Evolutionary conservation across 2,329 filamentous ascomycete genomes (phyloP).

Genomic region (Botrytis galanthina): DNA sequence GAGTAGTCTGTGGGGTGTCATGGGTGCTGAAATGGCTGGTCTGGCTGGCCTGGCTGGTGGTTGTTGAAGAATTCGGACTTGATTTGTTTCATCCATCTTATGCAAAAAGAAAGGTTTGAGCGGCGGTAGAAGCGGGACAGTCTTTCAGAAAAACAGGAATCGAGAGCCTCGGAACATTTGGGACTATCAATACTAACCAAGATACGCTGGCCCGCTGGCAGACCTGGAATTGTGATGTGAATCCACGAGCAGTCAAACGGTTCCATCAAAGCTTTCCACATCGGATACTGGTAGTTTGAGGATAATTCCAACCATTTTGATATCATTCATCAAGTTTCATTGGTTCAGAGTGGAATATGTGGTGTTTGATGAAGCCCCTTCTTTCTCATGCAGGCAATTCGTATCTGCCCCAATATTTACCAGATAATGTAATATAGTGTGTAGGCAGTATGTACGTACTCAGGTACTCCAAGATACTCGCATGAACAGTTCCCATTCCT

Average conservation of each 20-base stretch:
- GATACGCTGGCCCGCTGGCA: not conserved
- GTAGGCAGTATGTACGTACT: not conserved
- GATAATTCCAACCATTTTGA: not conserved
- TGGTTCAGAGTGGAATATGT: not conserved
- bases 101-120: conserved; percentile 3
- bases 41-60: not conserved
- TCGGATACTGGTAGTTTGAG: not conserved
- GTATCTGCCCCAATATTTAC: not conserved
- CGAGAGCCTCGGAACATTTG: not conserved
- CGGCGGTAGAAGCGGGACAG: not conserved
- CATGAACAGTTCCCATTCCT: conserved; percentile 6
- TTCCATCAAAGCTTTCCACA: not conserved
- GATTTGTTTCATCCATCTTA: conserved; percentile 7
- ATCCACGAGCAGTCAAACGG: not conserved
- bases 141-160: not conserved
- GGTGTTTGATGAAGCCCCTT: conserved; percentile 1
- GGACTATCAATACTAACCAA: not conserved
- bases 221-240: not conserved
- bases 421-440: not conserved
- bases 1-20: not conserved
- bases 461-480: not conserved
- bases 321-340: not conserved
- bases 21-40: not conserved
- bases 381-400: not conserved
- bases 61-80: not conserved